Conservation (phyloP, 306 rosid genomes). For the Vigna angularis region DNA sequence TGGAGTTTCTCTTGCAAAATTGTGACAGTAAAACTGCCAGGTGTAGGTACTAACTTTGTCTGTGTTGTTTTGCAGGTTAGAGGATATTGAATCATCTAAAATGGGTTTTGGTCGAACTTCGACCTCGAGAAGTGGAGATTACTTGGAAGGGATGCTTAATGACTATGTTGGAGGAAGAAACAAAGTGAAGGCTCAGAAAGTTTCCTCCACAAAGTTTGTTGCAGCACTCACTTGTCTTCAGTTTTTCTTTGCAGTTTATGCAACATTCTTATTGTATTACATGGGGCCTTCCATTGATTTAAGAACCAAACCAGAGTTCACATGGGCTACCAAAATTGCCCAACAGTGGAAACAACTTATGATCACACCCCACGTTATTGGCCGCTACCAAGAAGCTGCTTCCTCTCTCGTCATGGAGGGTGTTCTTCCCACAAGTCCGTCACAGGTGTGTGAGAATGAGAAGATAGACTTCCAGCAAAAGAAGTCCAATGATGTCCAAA, state of each 20-base stretch:
- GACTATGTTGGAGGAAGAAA: conserved; percentile 74
- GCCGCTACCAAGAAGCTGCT: conserved; percentile 64
- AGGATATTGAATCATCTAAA: conserved; percentile 37
- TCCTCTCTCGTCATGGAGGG: conserved; percentile 62
- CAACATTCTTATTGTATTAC: conserved; percentile 84
- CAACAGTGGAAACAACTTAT: conserved; percentile 77
- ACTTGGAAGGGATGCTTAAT: conserved; percentile 87
- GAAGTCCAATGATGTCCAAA: conserved; percentile 80
- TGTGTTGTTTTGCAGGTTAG: conserved; percentile 51
- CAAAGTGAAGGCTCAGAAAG: conserved; percentile 59
- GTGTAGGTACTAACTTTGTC: conserved; percentile 25
- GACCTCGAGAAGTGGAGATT: conserved; percentile 59
- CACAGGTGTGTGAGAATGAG: conserved; percentile 72
- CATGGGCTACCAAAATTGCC: conserved; percentile 83
- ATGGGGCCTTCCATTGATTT: conserved; percentile 88
- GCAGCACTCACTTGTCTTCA: conserved; percentile 85
- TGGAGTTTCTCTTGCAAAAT: conserved; percentile 5
- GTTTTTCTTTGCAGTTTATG: conserved; percentile 85
- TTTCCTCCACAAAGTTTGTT: conserved; percentile 61
- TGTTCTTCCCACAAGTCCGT: conserved; percentile 50
- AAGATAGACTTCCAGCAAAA: conserved; percentile 90
- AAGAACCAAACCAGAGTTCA: conserved; percentile 72
- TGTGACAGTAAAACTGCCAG: not conserved
- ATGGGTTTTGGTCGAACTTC: conserved; percentile 66
- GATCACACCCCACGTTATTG: conserved; percentile 71